Evolutionary conservation across 2,329 filamentous ascomycete species (phyloP), one percentile per base, ranked within the genome.

Genomic region (Xenoacremonium recifei): DNA sequence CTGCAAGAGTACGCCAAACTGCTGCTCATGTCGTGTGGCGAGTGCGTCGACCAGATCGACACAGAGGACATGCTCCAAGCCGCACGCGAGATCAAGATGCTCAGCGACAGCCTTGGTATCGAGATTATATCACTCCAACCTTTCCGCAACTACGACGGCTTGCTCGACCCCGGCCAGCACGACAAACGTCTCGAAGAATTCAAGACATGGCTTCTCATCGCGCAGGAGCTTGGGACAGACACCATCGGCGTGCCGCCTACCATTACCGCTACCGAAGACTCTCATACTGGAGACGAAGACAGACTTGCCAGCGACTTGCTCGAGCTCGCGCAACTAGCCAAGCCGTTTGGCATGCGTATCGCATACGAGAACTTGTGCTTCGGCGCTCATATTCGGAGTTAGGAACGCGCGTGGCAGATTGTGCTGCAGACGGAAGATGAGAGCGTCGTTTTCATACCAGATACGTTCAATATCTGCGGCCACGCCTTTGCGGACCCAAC

Each of bases 381-480:
- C 38, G 45, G 38, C 3, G 38, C 41, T 6, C 35, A 40, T 15
- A 33, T 43, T 4, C 21, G 29, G 15, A 48, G 39, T 21, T 55
- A 46, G 53, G 12, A 47, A 9, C 36, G 43, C 18, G 53, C 53
- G 2, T 48, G 45, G 38, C 41, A 46, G 13, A 35, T 44, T 1
- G 37, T 55, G n/a, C 13, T 21, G 16, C 30, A 32, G 5, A 27
- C 47, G 35, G 12, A 33, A 12, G 13, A 12, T 10, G 16, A 35
- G 3, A 21, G 23, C 21, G 43, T 43, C 16, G 44, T 44, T 10
- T 53, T 57, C 35, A 39, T 68, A 2, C 45, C 50, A 15, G 58
- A 67, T 17, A 60, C 56, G 3, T 61, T 63, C 27, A 53, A 61
- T 38, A 45, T 61, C 15, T 49, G 46, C 36, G 54, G 45, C 21